Conservation (phyloP, 306 rosid genomes). For the Lablab purpureus region DNA sequence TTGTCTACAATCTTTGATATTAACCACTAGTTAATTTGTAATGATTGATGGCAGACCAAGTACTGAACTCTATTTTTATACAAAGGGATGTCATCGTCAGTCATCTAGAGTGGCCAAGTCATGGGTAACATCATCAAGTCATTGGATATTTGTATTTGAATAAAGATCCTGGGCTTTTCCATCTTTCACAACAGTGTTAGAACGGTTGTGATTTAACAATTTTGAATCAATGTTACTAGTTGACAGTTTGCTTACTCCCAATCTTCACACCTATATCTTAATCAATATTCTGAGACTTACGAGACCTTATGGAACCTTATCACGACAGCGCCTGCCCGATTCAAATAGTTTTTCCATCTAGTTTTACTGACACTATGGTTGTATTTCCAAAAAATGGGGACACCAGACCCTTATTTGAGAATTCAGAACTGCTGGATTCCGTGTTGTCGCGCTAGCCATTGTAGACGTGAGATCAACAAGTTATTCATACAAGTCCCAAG, state of each 20-base stretch:
- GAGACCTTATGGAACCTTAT: neutral
- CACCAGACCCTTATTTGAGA: neutral
- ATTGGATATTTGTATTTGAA: neutral
- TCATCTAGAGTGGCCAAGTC: neutral
- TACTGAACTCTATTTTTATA: neutral
- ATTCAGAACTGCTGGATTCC: neutral
- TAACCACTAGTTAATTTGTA: too few species aligned
- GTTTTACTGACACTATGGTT: neutral
- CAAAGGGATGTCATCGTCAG: neutral
- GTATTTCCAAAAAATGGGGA: neutral
- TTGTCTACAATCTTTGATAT: too few species aligned
- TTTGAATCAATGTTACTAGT: neutral
- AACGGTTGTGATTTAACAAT: neutral
- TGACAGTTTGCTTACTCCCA: neutral
- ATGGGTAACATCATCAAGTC: neutral
- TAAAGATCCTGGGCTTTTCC: too few species aligned
- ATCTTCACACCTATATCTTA: neutral
- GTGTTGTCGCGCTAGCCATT: neutral
- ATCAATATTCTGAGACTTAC: neutral
- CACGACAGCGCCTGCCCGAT: neutral
- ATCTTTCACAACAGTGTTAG: too few species aligned
- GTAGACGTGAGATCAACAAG: neutral
- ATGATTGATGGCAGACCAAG: neutral
- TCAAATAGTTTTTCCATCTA: neutral
- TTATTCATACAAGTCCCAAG: neutral